Conservation (phyloP, 2,329 filamentous ascomycete species). For the Onygena corvina region DNA sequence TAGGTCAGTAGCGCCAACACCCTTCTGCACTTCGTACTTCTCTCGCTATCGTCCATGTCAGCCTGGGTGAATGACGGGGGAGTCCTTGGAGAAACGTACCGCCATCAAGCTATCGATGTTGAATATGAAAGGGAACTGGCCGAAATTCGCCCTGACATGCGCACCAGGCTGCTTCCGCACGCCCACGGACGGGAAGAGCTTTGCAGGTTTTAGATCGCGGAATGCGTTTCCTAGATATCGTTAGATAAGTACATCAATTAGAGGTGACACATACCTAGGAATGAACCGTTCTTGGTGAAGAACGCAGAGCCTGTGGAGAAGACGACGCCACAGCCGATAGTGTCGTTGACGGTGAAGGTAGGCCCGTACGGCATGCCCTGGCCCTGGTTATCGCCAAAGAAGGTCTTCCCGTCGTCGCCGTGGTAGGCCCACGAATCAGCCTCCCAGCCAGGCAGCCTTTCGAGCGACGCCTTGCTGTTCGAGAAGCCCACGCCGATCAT, state of each 20-base stretch:
- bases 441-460: constrained; percentile 54
- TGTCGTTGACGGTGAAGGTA: constrained; percentile 47
- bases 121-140: constrained; percentile 66
- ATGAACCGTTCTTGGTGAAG: constrained; percentile 53
- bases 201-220: constrained; percentile 33
- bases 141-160: constrained; percentile 50
- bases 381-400: constrained; percentile 44
- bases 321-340: constrained; percentile 54
- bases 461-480: constrained; percentile 46
- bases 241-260: background rate
- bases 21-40: constrained; percentile 44
- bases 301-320: constrained; percentile 50
- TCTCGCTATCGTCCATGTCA: constrained; percentile 41
- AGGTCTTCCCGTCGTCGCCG: constrained; percentile 54
- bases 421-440: constrained; percentile 55
- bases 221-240: constrained; percentile 44
- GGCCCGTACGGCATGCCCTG: constrained; percentile 48
- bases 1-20: constrained; percentile 51
- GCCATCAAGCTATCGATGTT: constrained; percentile 80
- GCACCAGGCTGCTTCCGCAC: constrained; percentile 52
- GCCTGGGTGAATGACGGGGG: background rate
- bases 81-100: constrained; percentile 38
- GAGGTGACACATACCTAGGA: constrained; percentile 37
- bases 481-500: constrained; percentile 50
- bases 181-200: constrained; percentile 47